Base-by-base conservation (phyloP, 495 filamentous ascomycete genomes). In the Penicillium alfredii region DNA sequence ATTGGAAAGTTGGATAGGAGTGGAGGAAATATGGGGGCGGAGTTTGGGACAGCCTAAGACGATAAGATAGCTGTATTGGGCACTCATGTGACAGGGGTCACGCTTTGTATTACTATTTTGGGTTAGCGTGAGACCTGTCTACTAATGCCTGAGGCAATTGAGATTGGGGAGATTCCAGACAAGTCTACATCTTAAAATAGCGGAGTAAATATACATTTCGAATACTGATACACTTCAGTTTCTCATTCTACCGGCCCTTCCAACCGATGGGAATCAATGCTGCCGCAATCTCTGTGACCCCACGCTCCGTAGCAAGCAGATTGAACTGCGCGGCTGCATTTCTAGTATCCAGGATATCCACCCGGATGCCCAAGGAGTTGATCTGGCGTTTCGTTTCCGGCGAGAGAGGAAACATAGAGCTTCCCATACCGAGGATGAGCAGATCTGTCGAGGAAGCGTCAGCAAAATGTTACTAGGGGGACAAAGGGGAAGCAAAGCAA, bases 311-410 rank as follows among this genome's bases (percentile, higher is more conserved):
- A 26, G 83, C 86, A 30, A 94, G 64, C 47, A 94, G 47, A 55
- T 94, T 94, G 51, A 85, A 94, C 67, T 89, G 87, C 35, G 87
- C 82, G 11, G 89, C 88, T 13, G 92, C 92, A 66, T 96, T 96
- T 40, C 87, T 69, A 22, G 92, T 99, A 68, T 96, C 92, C 57
- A 86, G 74, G 8, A 96, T 73, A 50, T 99, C 92, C 17, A 97
- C 66, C 41, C 86, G 72, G 40, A 99, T 82, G 0, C 92, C 92
- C 37, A 97, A 45, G 14, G 73, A 73, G 48, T 79, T 82, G 36
- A 99, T 78, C 43, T 74, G 66, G 40, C 69, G 66, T 46, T 83
- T 76, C 32, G 84, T 83, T 42, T 77, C 71, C 1, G 86, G 82
- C n/a, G 82, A 80, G 5, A 97, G 50, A 3, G 88, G 86, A 30